These are phyloP conservation scores for Tetragonia tetragonoides DNA, from an alignment of 148 eudicot genomes.

Conservation along the genomic window DNA sequence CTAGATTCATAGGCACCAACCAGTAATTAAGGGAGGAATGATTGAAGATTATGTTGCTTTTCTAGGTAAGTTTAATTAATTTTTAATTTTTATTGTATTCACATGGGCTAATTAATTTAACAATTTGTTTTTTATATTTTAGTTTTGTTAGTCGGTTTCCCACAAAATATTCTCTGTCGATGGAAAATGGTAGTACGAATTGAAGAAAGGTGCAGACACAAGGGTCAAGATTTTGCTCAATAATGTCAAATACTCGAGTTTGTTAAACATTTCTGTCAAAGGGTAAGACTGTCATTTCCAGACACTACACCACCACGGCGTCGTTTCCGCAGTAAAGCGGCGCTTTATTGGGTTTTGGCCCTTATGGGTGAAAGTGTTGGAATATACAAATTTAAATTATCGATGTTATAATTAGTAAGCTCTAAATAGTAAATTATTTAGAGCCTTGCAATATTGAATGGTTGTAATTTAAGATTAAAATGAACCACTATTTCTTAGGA, in stretches of 20 bases:
- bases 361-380: not conserved
- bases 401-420: too few relatives aligned
- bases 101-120: not conserved
- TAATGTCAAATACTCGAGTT: slow-evolving; percentile 16
- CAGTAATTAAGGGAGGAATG: not conserved
- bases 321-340: slow-evolving; percentile 20
- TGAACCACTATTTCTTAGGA: too few relatives aligned
- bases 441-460: too few relatives aligned
- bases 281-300: slow-evolving; percentile 24
- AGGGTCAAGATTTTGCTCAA: slow-evolving; percentile 28
- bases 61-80: not conserved
- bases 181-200: slow-evolving; percentile 8
- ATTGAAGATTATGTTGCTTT: not conserved
- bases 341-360: slow-evolving; percentile 24
- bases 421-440: too few relatives aligned
- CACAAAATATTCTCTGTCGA: slow-evolving; percentile 15
- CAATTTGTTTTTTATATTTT: not conserved
- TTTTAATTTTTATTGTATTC: not conserved
- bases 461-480: too few relatives aligned
- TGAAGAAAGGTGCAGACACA: slow-evolving; percentile 13
- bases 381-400: too few relatives aligned
- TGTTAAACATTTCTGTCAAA: slow-evolving; percentile 12
- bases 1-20: slow-evolving; percentile 8
- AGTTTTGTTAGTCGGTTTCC: not conserved
- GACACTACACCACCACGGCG: slow-evolving; percentile 17